These are phyloP conservation scores for Aspergillus diversus DNA, from an alignment of 495 filamentous ascomycete genomes.

Conservation along the genomic window DNA sequence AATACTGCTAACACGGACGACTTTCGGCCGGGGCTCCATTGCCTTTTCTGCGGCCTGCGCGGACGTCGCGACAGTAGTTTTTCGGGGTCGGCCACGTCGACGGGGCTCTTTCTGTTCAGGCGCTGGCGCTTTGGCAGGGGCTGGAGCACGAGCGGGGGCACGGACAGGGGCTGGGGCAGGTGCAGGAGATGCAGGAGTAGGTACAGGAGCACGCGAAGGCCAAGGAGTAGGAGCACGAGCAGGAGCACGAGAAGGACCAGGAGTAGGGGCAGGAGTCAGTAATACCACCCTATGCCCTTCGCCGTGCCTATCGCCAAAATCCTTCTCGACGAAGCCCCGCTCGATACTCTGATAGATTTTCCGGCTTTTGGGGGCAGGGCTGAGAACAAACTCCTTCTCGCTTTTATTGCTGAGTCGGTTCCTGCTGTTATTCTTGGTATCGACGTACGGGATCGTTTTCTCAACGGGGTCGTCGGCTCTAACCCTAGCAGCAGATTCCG, in stretches of 20 bases:
- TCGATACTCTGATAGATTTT: background rate
- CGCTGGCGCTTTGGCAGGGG: background rate
- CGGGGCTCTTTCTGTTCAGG: background rate
- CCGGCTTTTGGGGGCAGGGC: background rate
- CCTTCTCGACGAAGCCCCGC: background rate
- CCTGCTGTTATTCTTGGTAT: background rate
- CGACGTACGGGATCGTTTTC: background rate
- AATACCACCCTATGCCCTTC: too few species aligned
- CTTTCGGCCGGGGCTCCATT: too few species aligned
- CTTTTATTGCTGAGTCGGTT: background rate
- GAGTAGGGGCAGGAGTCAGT: too few species aligned
- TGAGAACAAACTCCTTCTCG: background rate
- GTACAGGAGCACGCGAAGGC: too few species aligned
- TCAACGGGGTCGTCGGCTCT: conserved; percentile 1
- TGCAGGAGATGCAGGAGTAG: too few species aligned
- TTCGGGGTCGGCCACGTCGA: background rate
- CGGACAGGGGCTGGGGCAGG: background rate
- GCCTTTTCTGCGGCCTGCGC: background rate
- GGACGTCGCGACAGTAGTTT: background rate
- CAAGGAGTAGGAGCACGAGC: too few species aligned
- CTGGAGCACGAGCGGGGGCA: background rate
- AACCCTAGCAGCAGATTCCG: conserved; percentile 9
- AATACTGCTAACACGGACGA: too few species aligned
- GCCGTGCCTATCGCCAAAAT: background rate
- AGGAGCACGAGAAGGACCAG: too few species aligned